Conservation (phyloP, 129 eudicot species). For the Helianthus tuberosus region DNA sequence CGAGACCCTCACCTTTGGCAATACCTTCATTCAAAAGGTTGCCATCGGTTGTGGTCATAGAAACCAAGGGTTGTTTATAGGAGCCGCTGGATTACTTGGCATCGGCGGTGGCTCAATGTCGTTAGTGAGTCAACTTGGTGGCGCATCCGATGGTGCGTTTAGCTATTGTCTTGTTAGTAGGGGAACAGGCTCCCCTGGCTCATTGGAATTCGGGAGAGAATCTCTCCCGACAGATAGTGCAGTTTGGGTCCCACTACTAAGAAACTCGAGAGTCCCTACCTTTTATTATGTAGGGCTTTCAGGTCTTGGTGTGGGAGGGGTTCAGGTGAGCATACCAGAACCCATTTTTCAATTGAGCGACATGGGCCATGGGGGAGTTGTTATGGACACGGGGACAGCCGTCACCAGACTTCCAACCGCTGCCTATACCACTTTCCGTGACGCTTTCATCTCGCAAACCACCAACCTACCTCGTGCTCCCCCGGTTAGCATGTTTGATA, state of each 20-base stretch:
- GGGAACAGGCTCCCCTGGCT: constrained; percentile 67
- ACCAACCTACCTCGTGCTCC: constrained; percentile 59
- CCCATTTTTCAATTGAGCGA: constrained; percentile 48
- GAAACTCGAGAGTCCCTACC: constrained; percentile 60
- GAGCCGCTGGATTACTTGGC: constrained; percentile 87
- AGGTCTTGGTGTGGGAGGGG: constrained; percentile 91
- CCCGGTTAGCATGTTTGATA: constrained; percentile 66
- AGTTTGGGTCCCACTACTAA: constrained; percentile 74
- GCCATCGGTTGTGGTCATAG: constrained; percentile 91
- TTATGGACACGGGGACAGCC: constrained; percentile 92
- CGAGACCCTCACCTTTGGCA: constrained; percentile 67
- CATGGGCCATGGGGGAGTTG: constrained; percentile 80
- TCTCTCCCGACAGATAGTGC: constrained; percentile 66
- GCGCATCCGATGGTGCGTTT: constrained; percentile 76
- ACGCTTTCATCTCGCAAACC: constrained; percentile 59
- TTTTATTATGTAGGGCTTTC: constrained; percentile 73
- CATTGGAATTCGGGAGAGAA: constrained; percentile 76
- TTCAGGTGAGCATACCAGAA: constrained; percentile 59
- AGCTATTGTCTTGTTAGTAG: constrained; percentile 83
- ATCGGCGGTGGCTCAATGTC: constrained; percentile 90
- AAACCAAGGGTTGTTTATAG: constrained; percentile 82
- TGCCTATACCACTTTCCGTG: constrained; percentile 72
- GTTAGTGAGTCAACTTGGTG: constrained; percentile 78
- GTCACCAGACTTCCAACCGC: constrained; percentile 69
- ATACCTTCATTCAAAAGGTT: constrained; percentile 52